These are phyloP conservation scores for Pestalotiopsis sp. DNA, from an alignment of 2,329 filamentous ascomycete species.

Conservation along the genomic window DNA sequence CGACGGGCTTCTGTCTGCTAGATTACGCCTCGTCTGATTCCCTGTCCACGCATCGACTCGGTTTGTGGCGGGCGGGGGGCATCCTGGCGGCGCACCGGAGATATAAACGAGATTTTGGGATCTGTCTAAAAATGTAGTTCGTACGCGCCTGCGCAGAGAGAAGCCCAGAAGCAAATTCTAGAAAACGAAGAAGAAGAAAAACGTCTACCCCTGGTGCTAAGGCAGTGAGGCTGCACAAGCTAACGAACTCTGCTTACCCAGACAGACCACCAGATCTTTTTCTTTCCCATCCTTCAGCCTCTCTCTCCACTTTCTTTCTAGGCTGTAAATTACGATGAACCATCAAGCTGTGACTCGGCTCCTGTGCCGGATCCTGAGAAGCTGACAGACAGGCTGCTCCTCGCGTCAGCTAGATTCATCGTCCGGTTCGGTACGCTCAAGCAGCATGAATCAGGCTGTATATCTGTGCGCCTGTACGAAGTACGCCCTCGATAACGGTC, in stretches of 20 bases:
- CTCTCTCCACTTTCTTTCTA: not conserved
- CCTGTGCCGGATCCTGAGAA: not conserved
- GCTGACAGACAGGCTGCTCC: not conserved
- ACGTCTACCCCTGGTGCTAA: not conserved
- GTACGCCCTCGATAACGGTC: no score
- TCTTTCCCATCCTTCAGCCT: not conserved
- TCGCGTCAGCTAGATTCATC: not conserved
- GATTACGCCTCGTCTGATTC: not conserved
- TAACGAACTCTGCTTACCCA: slow-evolving; percentile 3
- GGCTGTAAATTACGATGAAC: not conserved
- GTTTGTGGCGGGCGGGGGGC: not conserved
- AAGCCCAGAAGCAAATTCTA: not conserved
- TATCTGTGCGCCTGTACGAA: not conserved
- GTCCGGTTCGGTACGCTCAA: not conserved
- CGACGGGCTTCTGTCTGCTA: not conserved
- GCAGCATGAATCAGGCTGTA: not conserved
- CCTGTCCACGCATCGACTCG: not conserved
- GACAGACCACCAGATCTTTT: not conserved
- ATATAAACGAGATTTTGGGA: slow-evolving; percentile 1
- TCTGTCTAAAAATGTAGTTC: not conserved
- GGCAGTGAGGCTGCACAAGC: slow-evolving; percentile 2
- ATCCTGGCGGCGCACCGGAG: not conserved
- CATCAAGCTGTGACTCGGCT: not conserved
- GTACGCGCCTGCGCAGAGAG: not conserved
- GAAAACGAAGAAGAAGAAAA: not conserved